Evolutionary conservation across 2,329 filamentous ascomycete species (phyloP), one percentile per base, ranked within the genome.

Genomic region (Myriosclerotinia duriaeana): DNA sequence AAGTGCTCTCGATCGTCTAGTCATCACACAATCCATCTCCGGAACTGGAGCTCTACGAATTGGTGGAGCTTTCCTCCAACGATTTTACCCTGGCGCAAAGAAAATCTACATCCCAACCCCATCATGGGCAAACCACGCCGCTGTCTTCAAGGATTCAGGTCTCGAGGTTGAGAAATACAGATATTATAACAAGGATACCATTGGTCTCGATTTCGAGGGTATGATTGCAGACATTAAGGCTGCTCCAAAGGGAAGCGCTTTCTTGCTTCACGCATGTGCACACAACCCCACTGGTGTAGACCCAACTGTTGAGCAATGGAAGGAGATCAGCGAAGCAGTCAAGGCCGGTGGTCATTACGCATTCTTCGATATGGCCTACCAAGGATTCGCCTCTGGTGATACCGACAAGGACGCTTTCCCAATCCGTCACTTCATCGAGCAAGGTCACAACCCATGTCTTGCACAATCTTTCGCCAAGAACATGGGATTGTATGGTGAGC

Each of bases 341-440:
- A 96, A 96, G 86, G 85, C 87, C 78, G 88, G 90, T 79, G 88
- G 85, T 61, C 94, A 98, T 85, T 96, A 90, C 79, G 89, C 92
- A 75, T 97, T 99, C 87, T 99, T 98, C 83, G 94, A 98, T 80
- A 97, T 97, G 93, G 94, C 94, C 71, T 99, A 99, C 85, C 94
- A 99, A 83, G 94, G 94, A 75, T 98, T 99, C 77, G 94, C 94
- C 74, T 95, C 90, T 71, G 94, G 94, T 73, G 87, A 96, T 81
- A 95, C 91, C 71, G 87, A 96, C 84, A 89, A 89, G 80, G 94
- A 99, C 78, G 95, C 95, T 71, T 98, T 94, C 78, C 92, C 95
- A 69, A 86, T 98, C 72, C 89, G 95, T 73, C 85, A 97, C 85
- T 99, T 99, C 79, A 88, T 97, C 78, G 86, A 92, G 81, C 84